Percentiles rank a stretch among this genome's conserved stretches.
Conservation (phyloP, 345 rosid genomes). For the Eucalyptus paniculata region DNA sequence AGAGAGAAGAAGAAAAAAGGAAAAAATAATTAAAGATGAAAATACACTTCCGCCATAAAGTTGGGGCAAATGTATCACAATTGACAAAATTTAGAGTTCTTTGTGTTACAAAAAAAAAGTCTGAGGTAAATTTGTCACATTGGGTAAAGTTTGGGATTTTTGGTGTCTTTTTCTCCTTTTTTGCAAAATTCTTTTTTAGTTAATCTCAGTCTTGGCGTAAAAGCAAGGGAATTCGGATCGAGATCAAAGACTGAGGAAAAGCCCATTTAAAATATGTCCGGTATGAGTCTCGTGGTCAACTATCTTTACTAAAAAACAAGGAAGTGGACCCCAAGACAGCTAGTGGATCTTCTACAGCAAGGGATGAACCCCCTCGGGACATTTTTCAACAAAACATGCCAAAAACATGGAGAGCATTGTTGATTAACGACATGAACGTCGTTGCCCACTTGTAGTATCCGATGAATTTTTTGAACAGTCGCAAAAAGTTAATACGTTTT, state of each 20-base stretch:
- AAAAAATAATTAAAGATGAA: no score
- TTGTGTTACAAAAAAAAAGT: no score
- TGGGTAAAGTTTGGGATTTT: no score
- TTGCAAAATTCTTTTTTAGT: no score
- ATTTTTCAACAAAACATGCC: neutral
- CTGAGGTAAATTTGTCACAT: no score
- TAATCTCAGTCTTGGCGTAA: neutral
- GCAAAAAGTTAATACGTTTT: neutral
- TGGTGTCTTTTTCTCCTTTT: neutral
- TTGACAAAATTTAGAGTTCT: no score
- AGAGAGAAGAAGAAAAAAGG: no score
- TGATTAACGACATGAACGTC: neutral
- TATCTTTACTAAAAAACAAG: no score
- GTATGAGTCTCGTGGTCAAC: neutral
- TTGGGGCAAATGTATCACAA: no score
- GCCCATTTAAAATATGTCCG: neutral
- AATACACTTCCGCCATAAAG: no score
- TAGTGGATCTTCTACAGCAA: neutral
- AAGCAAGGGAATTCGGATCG: neutral
- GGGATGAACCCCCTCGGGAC: neutral
- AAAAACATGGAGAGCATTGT: neutral
- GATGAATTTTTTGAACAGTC: neutral
- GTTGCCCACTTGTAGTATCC: neutral
- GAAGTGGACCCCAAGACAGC: neutral
- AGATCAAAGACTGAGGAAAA: neutral